Percentiles rank a stretch among this genome's conserved stretches.
These are phyloP conservation scores for Aphelidium insulamus DNA, from an alignment of 371 early-diverging fungal genomes.

Conservation along the genomic window DNA sequence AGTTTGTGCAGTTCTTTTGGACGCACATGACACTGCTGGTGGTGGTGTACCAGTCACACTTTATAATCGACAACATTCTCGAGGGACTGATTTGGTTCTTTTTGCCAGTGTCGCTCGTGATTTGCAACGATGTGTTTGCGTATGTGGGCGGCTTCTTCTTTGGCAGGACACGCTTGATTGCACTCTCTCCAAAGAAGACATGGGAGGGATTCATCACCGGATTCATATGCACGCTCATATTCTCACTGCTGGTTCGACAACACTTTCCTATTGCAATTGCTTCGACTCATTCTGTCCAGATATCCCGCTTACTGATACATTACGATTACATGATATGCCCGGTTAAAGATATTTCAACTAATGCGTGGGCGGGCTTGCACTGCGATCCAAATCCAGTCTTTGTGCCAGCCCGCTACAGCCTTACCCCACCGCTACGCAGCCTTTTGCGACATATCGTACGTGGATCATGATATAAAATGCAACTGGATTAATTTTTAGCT, in stretches of 20 bases:
- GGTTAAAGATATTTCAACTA: slow-evolving; percentile 34
- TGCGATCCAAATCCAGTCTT: slow-evolving; percentile 52
- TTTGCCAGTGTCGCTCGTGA: slow-evolving; percentile 76
- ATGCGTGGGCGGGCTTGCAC: slow-evolving; percentile 18
- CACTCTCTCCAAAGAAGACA: slow-evolving; percentile 97
- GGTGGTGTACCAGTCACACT: slow-evolving; percentile 72
- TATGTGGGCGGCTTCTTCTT: slow-evolving; percentile 85
- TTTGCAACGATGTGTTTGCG: slow-evolving; percentile 93
- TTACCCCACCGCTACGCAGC: slow-evolving; percentile 19
- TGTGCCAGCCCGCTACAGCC: slow-evolving; percentile 18
- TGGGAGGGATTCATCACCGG: slow-evolving; percentile 97
- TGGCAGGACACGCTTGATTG: slow-evolving; percentile 84
- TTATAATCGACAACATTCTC: slow-evolving; percentile 85
- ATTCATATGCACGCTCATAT: slow-evolving; percentile 58
- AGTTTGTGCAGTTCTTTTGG: slow-evolving; percentile 86
- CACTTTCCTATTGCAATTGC: slow-evolving; percentile 3
- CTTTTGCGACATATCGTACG: slow-evolving; percentile 14
- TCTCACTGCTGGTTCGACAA: slow-evolving; percentile 46
- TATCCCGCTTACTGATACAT: slow-evolving; percentile 21
- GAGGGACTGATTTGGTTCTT: slow-evolving; percentile 94
- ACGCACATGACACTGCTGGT: slow-evolving; percentile 83
- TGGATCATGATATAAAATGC: slow-evolving; percentile 1
- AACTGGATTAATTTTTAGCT: slow-evolving; percentile 1
- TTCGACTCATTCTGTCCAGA: slow-evolving; percentile 17
- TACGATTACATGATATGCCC: slow-evolving; percentile 75